Conservation (phyloP, 2,329 filamentous ascomycete genomes). For the Cylindrodendrum hubeiense region DNA sequence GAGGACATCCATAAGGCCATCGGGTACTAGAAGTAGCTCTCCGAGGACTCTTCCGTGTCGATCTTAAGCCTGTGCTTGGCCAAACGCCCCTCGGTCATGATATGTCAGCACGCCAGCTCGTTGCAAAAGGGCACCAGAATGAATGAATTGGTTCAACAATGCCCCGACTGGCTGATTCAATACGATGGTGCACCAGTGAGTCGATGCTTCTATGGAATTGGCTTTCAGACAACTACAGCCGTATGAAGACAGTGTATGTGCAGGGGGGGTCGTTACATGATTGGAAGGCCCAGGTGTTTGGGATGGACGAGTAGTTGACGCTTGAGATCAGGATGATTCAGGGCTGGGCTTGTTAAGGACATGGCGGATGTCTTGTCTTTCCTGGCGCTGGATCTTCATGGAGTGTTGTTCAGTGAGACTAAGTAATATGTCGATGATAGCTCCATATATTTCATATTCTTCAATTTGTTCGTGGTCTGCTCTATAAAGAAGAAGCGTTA, state of each 20-base stretch:
- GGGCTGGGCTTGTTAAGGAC: constrained; percentile 67
- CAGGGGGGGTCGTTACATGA: constrained; percentile 68
- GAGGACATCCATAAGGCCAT: constrained; percentile 62
- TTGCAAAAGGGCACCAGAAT: constrained; percentile 68
- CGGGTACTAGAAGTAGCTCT: constrained; percentile 71
- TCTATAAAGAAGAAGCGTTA: no score
- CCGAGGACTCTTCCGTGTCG: constrained; percentile 66
- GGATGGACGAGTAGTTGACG: constrained; percentile 62
- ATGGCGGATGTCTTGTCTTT: constrained; percentile 50
- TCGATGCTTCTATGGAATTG: constrained; percentile 69
- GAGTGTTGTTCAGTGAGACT: not conserved
- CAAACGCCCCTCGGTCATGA: constrained; percentile 59
- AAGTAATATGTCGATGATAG: no score
- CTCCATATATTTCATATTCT: no score
- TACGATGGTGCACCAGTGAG: constrained; percentile 70
- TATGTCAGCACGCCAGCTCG: constrained; percentile 71
- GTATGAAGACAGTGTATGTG: constrained; percentile 70
- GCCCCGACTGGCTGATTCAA: constrained; percentile 67
- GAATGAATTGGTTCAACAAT: constrained; percentile 62
- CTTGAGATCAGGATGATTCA: constrained; percentile 72
- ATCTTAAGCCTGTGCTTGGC: constrained; percentile 66
- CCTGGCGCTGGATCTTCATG: no score
- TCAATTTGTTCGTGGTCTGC: no score
- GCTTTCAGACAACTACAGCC: constrained; percentile 54
- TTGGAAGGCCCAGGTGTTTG: constrained; percentile 74